phyloP scores from a whole-genome alignment of 2,329 filamentous ascomycete species.

The Monosporascus sp. region DNA sequence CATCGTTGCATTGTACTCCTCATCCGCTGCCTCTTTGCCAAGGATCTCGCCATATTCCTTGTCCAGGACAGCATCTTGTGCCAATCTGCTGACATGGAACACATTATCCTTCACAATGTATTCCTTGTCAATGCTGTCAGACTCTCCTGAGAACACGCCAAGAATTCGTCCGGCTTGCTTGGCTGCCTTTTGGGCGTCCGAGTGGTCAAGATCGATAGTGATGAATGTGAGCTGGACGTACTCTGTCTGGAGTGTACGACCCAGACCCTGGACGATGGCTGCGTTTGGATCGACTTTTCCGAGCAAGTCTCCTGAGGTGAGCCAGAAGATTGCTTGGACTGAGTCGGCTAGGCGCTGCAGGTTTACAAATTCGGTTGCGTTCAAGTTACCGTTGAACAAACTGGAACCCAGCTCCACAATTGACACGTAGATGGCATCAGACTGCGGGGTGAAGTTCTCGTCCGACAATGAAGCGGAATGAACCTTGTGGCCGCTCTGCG shows the following conservation, averaged over 20 bases:
- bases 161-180: conserved; percentile 1
- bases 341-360: conserved; percentile 5
- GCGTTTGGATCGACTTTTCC: conserved; percentile 6
- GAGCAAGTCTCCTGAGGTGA: conserved; percentile 8
- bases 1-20: conserved; percentile 2
- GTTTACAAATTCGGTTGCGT: conserved; percentile 5
- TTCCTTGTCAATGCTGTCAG: conserved; percentile 9
- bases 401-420: conserved; percentile 8
- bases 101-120: conserved; percentile 9
- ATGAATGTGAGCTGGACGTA: conserved; percentile 5
- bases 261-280: conserved; percentile 8
- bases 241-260: conserved; percentile 6
- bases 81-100: conserved; percentile 7
- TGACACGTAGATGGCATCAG: conserved; percentile 8
- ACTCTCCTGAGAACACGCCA: conserved; percentile 2
- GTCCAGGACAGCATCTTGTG: conserved; percentile 5
- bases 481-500: conserved; percentile 3
- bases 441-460: conserved; percentile 4
- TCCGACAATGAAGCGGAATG: conserved; percentile 5
- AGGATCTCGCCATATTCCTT: conserved; percentile 6
- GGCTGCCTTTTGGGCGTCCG: conserved; percentile 1
- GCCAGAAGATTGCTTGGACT: conserved; percentile 7
- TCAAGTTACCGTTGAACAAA: conserved; percentile 9
- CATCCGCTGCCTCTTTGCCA: conserved; percentile 2
- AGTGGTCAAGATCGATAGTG: conserved; percentile 5